These are phyloP conservation scores for Kickxella alabastrina DNA, from an alignment of 192 early-diverging fungal genomes.

Conservation along the genomic window DNA sequence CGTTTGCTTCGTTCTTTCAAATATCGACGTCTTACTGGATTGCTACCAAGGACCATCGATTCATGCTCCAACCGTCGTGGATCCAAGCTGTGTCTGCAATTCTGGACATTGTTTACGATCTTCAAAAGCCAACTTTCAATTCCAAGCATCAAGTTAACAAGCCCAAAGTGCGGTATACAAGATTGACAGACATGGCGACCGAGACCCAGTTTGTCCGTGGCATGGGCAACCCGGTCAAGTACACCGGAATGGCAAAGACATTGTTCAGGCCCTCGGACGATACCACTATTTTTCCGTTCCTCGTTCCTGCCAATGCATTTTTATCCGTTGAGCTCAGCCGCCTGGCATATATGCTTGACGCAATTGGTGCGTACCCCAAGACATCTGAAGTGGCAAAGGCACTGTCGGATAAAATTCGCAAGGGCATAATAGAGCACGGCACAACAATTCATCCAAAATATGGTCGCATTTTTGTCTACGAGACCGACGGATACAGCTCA, in stretches of 20 bases:
- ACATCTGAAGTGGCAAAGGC: slow-evolving; percentile 38
- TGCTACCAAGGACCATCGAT: slow-evolving; percentile 44
- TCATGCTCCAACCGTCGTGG: slow-evolving; percentile 47
- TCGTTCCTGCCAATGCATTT: slow-evolving; percentile 51
- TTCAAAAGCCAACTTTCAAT: slow-evolving; percentile 40
- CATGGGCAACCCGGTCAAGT: slow-evolving; percentile 32
- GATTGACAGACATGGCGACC: slow-evolving; percentile 19
- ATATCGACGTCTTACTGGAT: slow-evolving; percentile 54
- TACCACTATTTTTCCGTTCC: slow-evolving; percentile 39
- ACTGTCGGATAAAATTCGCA: slow-evolving; percentile 49
- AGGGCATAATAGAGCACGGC: slow-evolving; percentile 53
- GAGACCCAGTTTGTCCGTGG: slow-evolving; percentile 48
- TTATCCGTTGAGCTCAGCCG: slow-evolving; percentile 55
- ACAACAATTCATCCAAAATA: slow-evolving; percentile 51
- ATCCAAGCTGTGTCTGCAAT: slow-evolving; percentile 44
- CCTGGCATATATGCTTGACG: slow-evolving; percentile 44
- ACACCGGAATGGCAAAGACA: slow-evolving; percentile 43
- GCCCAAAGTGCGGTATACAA: slow-evolving; percentile 10
- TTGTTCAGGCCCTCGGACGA: slow-evolving; percentile 47
- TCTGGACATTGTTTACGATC: slow-evolving; percentile 33
- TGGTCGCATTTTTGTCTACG: slow-evolving; percentile 62
- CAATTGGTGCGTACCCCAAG: slow-evolving; percentile 14
- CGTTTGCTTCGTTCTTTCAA: slow-evolving; percentile 61
- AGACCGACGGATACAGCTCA: slow-evolving; percentile 70
- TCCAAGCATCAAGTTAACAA: slow-evolving; percentile 6